Conservation (phyloP, 768 basidiomycete genomes). For the Coprinellus micaceus region DNA sequence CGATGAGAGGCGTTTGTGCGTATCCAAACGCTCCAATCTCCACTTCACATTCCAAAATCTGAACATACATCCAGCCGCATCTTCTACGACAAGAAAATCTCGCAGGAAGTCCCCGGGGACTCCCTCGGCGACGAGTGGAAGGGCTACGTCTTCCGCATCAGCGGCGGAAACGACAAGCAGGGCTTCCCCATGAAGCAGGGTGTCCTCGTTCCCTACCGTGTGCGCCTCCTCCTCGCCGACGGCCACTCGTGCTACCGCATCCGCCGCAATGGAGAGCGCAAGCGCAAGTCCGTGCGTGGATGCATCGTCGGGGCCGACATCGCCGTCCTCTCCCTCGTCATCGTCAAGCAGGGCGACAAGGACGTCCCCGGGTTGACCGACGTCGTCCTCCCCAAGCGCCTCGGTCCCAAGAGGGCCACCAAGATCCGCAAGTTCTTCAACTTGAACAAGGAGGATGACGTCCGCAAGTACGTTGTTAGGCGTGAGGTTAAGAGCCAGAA, state of each 20-base stretch:
- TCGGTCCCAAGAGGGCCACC: conserved; percentile 95
- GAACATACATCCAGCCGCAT: conserved; percentile 57
- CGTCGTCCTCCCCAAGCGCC: conserved; percentile 86
- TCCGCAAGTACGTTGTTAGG: conserved; percentile 94
- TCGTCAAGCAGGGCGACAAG: conserved; percentile 92
- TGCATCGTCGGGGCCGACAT: conserved; percentile 98
- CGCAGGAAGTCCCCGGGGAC: conserved; percentile 92
- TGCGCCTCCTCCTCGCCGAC: conserved; percentile 87
- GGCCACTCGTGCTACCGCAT: conserved; percentile 97
- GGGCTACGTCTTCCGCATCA: conserved; percentile 95
- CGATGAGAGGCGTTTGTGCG: conserved; percentile 83
- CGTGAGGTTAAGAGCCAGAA: conserved; percentile 86
- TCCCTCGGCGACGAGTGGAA: conserved; percentile 92
- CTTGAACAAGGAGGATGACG: conserved; percentile 96
- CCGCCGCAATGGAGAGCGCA: conserved; percentile 92
- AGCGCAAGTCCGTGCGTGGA: conserved; percentile 97
- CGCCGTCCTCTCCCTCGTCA: conserved; percentile 86
- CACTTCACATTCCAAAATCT: background rate
- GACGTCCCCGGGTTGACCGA: conserved; percentile 93
- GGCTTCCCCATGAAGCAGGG: conserved; percentile 99
- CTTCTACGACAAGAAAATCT: conserved; percentile 97
- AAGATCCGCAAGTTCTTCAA: conserved; percentile 99
- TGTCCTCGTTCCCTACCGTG: conserved; percentile 91
- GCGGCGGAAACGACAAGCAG: conserved; percentile 97
- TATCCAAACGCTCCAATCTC: conserved; percentile 4